Evolutionary conservation across 1,284 basidiomycete genomes (phyloP), one percentile per base, ranked within the genome.

Genomic region (Apiotrichum domesticum): DNA sequence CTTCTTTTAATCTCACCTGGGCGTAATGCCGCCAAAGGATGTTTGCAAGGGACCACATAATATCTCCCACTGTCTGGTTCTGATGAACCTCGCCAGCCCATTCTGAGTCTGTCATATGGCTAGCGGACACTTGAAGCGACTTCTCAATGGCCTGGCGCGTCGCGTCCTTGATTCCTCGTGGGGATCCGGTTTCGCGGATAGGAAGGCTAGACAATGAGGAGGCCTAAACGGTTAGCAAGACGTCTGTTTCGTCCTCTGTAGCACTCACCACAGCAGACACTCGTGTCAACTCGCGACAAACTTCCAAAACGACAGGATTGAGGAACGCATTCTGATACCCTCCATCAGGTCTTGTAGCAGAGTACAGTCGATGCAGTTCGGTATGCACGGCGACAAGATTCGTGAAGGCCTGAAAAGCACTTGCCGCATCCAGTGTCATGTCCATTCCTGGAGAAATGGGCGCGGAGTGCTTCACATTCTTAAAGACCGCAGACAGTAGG

Each of bases 11-110:
- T 56, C 65, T 57, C 13, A 70, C 70, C 61, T 67, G 61, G 2
- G 69, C 66, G 54, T 69, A 72, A n/a, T 70, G 69, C 43, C 71
- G 55, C 61, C 67, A 74, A 7, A 74, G 57, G 15, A 68, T 62
- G 58, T 72, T 71, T 21, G 63, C 67, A 49, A 74, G 55, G 3
- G 56, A 35, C 69, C 69, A 74, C 21, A 71, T 46, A 11, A 63
- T 63, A 54, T 73, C 71, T 3, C 70, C 66, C 4, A 71, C 69
- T 11, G 55, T 44, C 45, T 62, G 48, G 34, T 43, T 33, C 35
- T 56, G 49, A 6, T 33, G 41, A 3, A 37, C 42, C 15, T 57
- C 48, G 0, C 33, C 40, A 0, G 51, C 50, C 66, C 68, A 69
- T 37, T 72, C 69, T 1, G 42, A 39, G 1, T 55, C 54, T 4